A percentile compares a stretch with the other conserved stretches of the same genome.
These are phyloP conservation scores for Urostyla sp. DNA, from an alignment of 73 alveolate species.

Conservation along the genomic window DNA sequence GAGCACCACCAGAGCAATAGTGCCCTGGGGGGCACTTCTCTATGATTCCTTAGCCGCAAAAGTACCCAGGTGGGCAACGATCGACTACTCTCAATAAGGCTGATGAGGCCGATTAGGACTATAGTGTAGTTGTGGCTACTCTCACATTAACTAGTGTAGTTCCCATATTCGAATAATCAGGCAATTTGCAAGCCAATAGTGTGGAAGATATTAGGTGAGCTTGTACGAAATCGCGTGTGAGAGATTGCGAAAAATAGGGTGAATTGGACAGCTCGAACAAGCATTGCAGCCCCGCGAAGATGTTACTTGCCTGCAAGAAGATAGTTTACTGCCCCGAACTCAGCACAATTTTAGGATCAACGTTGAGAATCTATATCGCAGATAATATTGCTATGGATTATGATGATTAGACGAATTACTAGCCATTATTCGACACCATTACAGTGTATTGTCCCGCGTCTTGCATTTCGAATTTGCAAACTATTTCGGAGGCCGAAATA, in stretches of 20 bases:
- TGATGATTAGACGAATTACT: background rate
- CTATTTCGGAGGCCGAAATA: background rate
- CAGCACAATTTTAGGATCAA: conserved; percentile 47
- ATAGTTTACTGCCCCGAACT: background rate
- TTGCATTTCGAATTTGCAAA: conserved; percentile 35
- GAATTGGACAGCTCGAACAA: conserved; percentile 33
- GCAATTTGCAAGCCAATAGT: conserved; percentile 41
- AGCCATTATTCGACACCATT: conserved; percentile 16
- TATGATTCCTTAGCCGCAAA: conserved; percentile 4
- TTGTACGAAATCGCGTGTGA: conserved; percentile 12
- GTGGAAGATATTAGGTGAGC: conserved; percentile 26
- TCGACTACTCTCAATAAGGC: conserved; percentile 13
- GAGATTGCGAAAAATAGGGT: background rate
- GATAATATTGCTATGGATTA: background rate
- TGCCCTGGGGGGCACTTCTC: conserved; percentile 61
- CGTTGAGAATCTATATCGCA: conserved; percentile 11
- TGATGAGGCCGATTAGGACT: background rate
- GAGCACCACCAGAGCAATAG: conserved; percentile 61
- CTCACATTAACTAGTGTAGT: conserved; percentile 34
- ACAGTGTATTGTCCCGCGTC: conserved; percentile 35
- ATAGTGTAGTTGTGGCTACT: conserved; percentile 7
- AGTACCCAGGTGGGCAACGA: conserved; percentile 65
- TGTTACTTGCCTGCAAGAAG: conserved; percentile 31
- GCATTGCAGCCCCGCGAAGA: conserved; percentile 5
- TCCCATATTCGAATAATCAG: conserved; percentile 56